phyloP scores from a whole-genome alignment of 208 protist genomes.

The Trypanosoma cruzi region DNA sequence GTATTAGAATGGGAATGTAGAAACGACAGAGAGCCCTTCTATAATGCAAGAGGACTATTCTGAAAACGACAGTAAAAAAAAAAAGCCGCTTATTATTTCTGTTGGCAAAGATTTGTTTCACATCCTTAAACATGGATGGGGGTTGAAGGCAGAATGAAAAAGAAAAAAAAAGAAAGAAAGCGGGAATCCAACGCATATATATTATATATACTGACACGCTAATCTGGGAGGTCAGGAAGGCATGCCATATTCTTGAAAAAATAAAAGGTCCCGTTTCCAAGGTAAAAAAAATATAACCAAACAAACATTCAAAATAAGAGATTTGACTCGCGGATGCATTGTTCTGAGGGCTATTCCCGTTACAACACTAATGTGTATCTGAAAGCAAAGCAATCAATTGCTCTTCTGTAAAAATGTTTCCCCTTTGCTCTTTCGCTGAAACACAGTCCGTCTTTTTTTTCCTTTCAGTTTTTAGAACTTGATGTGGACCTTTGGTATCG shows the following conservation, averaged over 20 bases:
- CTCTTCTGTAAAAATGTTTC: neutral
- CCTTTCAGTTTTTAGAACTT: neutral
- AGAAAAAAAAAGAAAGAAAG: neutral
- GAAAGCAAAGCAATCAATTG: neutral
- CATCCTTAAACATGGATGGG: too few species aligned
- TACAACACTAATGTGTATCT: neutral
- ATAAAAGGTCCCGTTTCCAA: neutral
- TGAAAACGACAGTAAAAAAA: too few species aligned
- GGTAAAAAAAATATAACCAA: neutral
- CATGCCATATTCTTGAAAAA: neutral
- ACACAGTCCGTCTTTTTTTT: neutral
- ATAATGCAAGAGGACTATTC: neutral
- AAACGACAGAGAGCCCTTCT: slow-evolving; percentile 14
- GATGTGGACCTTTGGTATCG: too few species aligned
- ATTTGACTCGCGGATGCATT: neutral
- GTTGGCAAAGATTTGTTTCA: too few species aligned
- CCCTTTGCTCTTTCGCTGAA: neutral
- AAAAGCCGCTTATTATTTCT: too few species aligned
- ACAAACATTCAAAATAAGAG: neutral
- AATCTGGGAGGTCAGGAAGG: too few species aligned
- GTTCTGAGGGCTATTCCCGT: neutral
- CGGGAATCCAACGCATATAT: neutral
- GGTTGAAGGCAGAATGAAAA: neutral
- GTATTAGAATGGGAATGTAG: slow-evolving; percentile 9
- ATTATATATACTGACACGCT: neutral